Base-by-base conservation (phyloP, 805 yeast species). In the Candida nonsorbophila region DNA sequence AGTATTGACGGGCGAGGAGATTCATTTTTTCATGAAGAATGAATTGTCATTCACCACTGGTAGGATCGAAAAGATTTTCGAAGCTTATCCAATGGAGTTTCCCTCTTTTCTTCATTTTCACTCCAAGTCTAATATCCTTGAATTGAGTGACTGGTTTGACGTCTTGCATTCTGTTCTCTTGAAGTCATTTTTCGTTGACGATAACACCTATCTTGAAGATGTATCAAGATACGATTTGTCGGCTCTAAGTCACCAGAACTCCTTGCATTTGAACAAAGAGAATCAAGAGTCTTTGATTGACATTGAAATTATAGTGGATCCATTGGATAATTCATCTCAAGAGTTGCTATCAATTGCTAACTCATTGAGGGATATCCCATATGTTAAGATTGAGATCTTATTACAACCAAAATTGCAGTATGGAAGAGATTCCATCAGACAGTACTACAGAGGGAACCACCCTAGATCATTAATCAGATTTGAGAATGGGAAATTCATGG, bases 311-410 rank as follows among this genome's bases (percentile, higher is more conserved):
- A 53, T 83, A 1, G 45, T 84, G 22, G 87, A 92, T 49, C 97
- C 97, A 1, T 52, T 77, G 2, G 71, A 73, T 34, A 88, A 82
- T 41, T 44, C 58, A 10, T 71, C 94, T 0, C 97, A 85, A 44
- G 73, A 71, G 27, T 44, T 77, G 6, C 41, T 81, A 0, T 58
- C 80, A 0, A 48, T 82, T 11, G 46, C 55, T 3, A 41, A 50
- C 3, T 41, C 72, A 0, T 38, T 80, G 6, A 50, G 53, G 18
- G 51, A 59, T 14, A 44, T 77, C 16, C 54, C 72, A 1, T 75
- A 71, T 41, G 65, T 82, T 4, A 71, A 73, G 13, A 45, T 79
- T 4, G 64, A 67, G 13, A 54, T 87, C 0, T 43, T 74, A 4
- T 41, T 86, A 16, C 72, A 76, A 29, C 96, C 95, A 1, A 56